Evolutionary conservation across 192 early-diverging fungal species (phyloP), one percentile per base, ranked within the genome.

Genomic region (Backusella luteola): DNA sequence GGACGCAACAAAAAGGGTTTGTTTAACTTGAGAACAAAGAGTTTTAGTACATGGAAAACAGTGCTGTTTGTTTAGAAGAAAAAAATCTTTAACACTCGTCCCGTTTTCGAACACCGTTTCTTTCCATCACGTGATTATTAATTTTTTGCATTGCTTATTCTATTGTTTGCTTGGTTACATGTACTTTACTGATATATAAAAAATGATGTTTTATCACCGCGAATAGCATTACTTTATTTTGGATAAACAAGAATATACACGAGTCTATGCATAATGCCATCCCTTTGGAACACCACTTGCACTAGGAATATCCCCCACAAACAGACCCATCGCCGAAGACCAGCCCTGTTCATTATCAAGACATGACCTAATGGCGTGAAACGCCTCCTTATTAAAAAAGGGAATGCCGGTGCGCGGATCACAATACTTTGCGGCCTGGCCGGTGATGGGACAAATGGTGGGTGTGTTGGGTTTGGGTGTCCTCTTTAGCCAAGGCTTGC

Each of bases 311-410:
- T 59, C 39, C 9, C 69, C 74, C 12, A 70, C 46, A 66, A 75
- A 79, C 19, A 79, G 9, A 12, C 71, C 73, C 32, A 56, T 39
- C 14, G 44, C 29, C 6, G 77, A 69, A 0, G 85, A 90, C 91
- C 91, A 93, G 0, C 84, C 81, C 66, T 84, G 89, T 36, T 85
- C 77, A 73, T 88, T 81, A 15, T 76, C 36, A n/a, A 84, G 41
- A 23, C 89, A 77, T 17, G 80, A 77, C 66, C 86, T 74, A 1
- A 93, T 67, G 17, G 80, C 84, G 8, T 66, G 74, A 81, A 89
- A 92, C 7, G 91, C 89, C 3, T 89, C 84, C 44, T 83, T 81
- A 66, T 87, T 90, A 9, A 89, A 87, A 67, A 89, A 93, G 0
- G 91, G 91, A 15, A 91, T 80, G 1, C 77, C 76, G 17, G 87